Evolutionary conservation across 1,284 basidiomycete species (phyloP).

Genomic region (Wolfiporia cocos): DNA sequence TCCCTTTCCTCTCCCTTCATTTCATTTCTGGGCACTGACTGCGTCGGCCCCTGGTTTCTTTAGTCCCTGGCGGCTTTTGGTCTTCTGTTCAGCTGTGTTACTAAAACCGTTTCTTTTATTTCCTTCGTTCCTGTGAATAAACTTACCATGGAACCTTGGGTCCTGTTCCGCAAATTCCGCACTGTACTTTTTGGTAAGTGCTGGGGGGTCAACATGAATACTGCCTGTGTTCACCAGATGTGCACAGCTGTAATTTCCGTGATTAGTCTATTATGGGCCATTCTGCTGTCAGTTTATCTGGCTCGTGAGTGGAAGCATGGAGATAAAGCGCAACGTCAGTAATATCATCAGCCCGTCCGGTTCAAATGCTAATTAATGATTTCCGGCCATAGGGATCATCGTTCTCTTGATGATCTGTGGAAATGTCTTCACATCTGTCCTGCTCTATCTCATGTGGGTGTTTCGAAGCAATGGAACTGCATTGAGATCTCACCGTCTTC

Average conservation of each 20-base stretch:
- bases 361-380: neutral
- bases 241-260: slow-evolving; percentile 37
- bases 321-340: slow-evolving; percentile 32
- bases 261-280: slow-evolving; percentile 31
- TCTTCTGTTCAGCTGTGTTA: too few relatives aligned
- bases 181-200: slow-evolving; percentile 26
- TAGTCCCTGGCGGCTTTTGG: slow-evolving; percentile 20
- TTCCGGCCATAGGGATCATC: slow-evolving; percentile 28
- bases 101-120: slow-evolving; percentile 6
- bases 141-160: slow-evolving; percentile 27
- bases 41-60: slow-evolving; percentile 24
- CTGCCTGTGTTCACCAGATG: too few relatives aligned
- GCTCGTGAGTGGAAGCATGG: slow-evolving; percentile 34
- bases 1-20: slow-evolving; percentile 8
- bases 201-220: neutral
- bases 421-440: slow-evolving; percentile 33
- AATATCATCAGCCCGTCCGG: neutral
- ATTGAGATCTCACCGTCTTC: neutral
- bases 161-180: slow-evolving; percentile 24
- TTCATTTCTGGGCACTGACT: slow-evolving; percentile 24
- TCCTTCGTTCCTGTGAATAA: too few relatives aligned
- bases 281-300: slow-evolving; percentile 34
- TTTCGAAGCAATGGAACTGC: neutral
- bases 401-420: slow-evolving; percentile 30
- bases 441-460: slow-evolving; percentile 43